These are phyloP conservation scores for Beauveria sp. DNA, from an alignment of 2,329 filamentous ascomycete species.

Conservation along the genomic window DNA sequence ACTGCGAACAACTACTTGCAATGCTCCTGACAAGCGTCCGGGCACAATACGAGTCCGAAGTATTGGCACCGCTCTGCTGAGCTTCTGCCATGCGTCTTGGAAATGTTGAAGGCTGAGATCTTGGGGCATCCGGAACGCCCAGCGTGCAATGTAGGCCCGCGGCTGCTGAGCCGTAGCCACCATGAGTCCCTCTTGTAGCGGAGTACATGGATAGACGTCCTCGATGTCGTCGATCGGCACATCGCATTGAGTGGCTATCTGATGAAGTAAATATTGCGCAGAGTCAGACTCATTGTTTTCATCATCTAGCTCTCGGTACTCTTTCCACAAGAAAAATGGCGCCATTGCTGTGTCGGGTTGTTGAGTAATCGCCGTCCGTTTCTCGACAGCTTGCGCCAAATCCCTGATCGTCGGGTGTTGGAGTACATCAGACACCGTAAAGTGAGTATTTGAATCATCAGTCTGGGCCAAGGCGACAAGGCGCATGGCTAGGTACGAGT, in stretches of 20 bases:
- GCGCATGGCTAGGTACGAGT: conserved; percentile 7
- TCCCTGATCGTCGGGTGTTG: conserved; percentile 3
- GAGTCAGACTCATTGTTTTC: not conserved
- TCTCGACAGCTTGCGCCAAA: conserved; percentile 5
- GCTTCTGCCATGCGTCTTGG: not conserved
- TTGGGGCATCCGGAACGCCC: not conserved
- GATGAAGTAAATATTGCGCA: not conserved
- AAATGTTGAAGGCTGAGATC: not conserved
- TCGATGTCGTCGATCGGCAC: not conserved
- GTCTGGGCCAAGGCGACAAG: not conserved
- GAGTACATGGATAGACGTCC: conserved; percentile 12
- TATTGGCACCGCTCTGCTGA: not conserved
- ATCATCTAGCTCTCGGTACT: not conserved
- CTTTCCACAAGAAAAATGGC: conserved; percentile 8
- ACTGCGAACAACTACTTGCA: not conserved
- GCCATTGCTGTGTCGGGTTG: not conserved
- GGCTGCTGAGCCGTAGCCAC: conserved; percentile 9
- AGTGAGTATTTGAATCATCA: not conserved
- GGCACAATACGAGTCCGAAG: not conserved
- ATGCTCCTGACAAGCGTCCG: not conserved
- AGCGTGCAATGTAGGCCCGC: not conserved
- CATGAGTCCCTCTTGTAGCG: conserved; percentile 10
- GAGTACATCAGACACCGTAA: not conserved
- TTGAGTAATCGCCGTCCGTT: not conserved
- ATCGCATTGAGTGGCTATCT: not conserved